These are phyloP conservation scores for Corymbia calophylla DNA, from an alignment of 441 rosid species.

Conservation along the genomic window DNA sequence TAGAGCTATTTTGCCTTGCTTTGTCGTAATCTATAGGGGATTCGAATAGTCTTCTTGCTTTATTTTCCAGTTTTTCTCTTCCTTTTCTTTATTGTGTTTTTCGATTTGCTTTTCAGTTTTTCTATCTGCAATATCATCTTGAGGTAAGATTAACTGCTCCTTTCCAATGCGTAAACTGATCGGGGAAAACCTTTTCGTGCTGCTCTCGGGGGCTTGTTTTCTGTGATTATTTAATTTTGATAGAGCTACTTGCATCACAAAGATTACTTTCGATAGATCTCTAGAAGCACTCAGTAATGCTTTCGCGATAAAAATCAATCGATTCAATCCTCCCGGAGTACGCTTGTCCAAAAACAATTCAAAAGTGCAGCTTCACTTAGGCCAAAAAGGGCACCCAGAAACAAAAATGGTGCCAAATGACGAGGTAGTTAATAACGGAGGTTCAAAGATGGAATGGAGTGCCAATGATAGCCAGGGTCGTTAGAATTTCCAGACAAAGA, in stretches of 20 bases:
- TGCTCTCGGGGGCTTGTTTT: neutral
- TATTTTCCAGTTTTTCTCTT: neutral
- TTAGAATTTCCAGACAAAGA: neutral
- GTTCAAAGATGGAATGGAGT: neutral
- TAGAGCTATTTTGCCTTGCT: slow-evolving; percentile 67
- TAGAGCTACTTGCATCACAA: neutral
- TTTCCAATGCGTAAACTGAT: neutral
- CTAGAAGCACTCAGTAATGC: neutral
- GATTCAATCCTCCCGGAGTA: neutral
- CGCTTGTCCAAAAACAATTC: neutral
- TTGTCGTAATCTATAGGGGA: slow-evolving; percentile 66
- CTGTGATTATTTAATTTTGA: neutral
- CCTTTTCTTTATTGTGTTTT: neutral
- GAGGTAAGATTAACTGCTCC: neutral
- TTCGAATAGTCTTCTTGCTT: slow-evolving; percentile 14
- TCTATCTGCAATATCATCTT: neutral
- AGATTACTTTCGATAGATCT: neutral
- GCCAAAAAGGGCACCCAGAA: neutral
- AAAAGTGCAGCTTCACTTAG: neutral
- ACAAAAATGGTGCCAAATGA: neutral
- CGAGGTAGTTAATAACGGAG: neutral
- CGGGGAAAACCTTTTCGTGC: neutral
- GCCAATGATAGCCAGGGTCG: neutral
- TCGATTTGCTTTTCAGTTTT: neutral
- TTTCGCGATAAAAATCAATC: neutral